Evolutionary conservation across 306 rosid genomes (phyloP), one percentile per base, ranked within the genome.

Genomic region (Begonia fuchsioides): DNA sequence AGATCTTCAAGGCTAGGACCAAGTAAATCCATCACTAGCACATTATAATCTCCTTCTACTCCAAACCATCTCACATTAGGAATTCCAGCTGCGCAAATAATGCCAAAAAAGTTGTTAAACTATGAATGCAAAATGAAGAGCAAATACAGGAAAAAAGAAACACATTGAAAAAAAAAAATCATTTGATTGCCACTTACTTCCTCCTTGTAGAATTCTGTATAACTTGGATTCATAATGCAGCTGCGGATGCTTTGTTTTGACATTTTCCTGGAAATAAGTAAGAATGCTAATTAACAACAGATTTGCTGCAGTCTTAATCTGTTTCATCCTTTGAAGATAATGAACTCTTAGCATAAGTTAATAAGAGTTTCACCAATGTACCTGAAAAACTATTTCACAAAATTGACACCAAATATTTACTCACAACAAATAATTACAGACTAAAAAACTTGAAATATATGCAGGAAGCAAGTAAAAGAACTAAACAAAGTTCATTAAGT

Each of bases 1-100:
- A 87, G 78, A 74, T 87, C 94, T 69, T 87, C 96, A 62, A 87
- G 96, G 74, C 96, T 87, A 19, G 96, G 96, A 44, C 96, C 96
- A 46, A 87, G 96, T 58, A 87, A 72, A 78, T 87, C 96, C 85
- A 87, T 87, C 39, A 87, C 96, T 44, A 87, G 68, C 49, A 87
- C 94, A 63, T 87, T 87, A 63, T 87, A 87, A 44, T 83, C 96
- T 52, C 94, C 96, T 66, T 87, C 96, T 39, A 80, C 94, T 65
- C 96, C 96, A 70, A 83, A 87, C 96, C 96, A 87, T 72, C 77
- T 74, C 39, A 87, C 86, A 49, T 83, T 83, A 56, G 94, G 93
- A 53, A 87, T 81, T 19, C 96, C 96, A 72, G 93, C 94, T 87
- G 79, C 58, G 35, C 35, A 26, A 26, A 26, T 26, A 8, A 26